These are phyloP conservation scores for Colletotrichum plurivorum DNA, from an alignment of 2,329 filamentous ascomycete genomes.

Conservation along the genomic window DNA sequence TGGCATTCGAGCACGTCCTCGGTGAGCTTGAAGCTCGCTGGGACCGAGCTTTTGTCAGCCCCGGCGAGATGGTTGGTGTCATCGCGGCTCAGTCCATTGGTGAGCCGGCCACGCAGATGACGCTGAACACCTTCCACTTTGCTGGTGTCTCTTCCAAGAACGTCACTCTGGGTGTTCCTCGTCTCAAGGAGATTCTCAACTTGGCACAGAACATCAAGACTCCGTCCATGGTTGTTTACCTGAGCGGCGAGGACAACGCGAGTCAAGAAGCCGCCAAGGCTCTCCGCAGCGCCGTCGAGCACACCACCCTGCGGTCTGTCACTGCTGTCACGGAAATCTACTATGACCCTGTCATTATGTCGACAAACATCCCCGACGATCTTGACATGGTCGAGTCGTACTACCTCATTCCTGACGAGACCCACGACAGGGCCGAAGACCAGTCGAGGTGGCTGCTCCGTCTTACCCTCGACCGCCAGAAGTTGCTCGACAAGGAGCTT, in stretches of 20 bases:
- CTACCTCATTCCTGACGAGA: constrained; percentile 91
- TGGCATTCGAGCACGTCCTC: constrained; percentile 92
- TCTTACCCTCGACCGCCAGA: constrained; percentile 92
- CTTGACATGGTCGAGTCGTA: constrained; percentile 96
- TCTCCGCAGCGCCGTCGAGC: constrained; percentile 91
- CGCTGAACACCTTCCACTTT: constrained; percentile 99
- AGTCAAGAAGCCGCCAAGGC: constrained; percentile 86
- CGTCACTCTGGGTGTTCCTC: constrained; percentile 97
- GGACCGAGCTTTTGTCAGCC: constrained; percentile 86
- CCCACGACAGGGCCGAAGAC: constrained; percentile 70
- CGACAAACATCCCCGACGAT: constrained; percentile 89
- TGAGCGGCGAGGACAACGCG: constrained; percentile 71
- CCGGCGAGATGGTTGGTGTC: constrained; percentile 99
- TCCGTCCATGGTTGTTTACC: constrained; percentile 94
- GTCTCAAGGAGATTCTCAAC: constrained; percentile 99
- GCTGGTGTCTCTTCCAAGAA: constrained; percentile 99
- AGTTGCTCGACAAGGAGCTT: constrained; percentile 94
- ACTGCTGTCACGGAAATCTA: constrained; percentile 95
- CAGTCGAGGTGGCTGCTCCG: constrained; percentile 97
- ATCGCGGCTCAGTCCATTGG: constrained; percentile 98
- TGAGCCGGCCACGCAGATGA: constrained; percentile 99
- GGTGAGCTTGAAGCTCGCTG: constrained; percentile 93
- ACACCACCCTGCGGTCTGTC: constrained; percentile 92
- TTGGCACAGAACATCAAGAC: constrained; percentile 99
- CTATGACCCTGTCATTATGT: constrained; percentile 92